These are phyloP conservation scores for Cordyceps tenuipes DNA, from an alignment of 2,329 filamentous ascomycete genomes.

Conservation along the genomic window DNA sequence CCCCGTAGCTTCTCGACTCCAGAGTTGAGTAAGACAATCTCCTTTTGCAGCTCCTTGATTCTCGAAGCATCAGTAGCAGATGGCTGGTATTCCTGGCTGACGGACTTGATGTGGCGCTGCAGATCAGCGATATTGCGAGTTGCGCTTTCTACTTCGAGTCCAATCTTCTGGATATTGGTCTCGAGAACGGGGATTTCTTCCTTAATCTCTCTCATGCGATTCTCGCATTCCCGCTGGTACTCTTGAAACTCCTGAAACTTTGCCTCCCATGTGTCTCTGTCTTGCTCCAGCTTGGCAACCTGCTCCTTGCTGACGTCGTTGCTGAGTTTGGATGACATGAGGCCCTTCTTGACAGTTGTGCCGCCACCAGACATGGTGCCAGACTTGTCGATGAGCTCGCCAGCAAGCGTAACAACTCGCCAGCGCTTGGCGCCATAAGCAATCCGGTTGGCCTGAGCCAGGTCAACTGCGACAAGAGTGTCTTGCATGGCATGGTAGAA, in stretches of 20 bases:
- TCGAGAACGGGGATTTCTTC: constrained; percentile 77
- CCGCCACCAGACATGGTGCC: constrained; percentile 99
- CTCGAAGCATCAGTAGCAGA: constrained; percentile 73
- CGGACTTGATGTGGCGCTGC: constrained; percentile 75
- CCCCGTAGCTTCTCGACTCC: constrained; percentile 72
- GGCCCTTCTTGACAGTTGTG: constrained; percentile 77
- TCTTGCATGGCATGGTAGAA: constrained; percentile 96
- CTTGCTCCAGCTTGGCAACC: constrained; percentile 75
- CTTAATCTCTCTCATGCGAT: constrained; percentile 60
- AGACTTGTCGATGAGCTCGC: constrained; percentile 93
- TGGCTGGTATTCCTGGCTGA: constrained; percentile 71
- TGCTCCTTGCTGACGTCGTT: constrained; percentile 81
- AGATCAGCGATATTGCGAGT: constrained; percentile 78
- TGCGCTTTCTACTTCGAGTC: constrained; percentile 79
- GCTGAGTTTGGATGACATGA: constrained; percentile 96
- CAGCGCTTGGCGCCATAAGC: constrained; percentile 90
- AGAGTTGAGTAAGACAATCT: constrained; percentile 63
- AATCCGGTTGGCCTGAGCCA: constrained; percentile 94
- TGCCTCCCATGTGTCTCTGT: constrained; percentile 76
- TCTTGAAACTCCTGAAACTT: constrained; percentile 80
- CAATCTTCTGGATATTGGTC: constrained; percentile 84
- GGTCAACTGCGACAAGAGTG: constrained; percentile 83
- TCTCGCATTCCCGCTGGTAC: constrained; percentile 72
- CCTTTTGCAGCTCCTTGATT: constrained; percentile 64
- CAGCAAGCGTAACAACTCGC: constrained; percentile 92